Percentiles rank a stretch among this genome's conserved stretches.
These are phyloP conservation scores for Panaeolus papilionaceus DNA, from an alignment of 768 basidiomycete genomes.

Conservation along the genomic window DNA sequence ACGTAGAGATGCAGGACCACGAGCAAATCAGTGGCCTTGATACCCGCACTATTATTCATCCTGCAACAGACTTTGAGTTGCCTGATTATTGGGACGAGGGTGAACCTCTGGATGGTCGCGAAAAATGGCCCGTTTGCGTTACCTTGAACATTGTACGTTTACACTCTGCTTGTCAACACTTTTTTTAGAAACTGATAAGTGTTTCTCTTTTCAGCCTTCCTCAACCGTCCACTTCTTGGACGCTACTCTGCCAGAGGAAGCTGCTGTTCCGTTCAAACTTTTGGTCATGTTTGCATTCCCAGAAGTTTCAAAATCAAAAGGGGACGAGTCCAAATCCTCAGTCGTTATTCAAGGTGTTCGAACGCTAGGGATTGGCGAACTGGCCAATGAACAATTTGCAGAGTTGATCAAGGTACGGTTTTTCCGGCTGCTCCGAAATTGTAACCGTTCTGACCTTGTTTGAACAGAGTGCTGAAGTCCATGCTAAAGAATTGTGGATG, in stretches of 20 bases:
- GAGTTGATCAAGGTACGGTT: constrained; percentile 59
- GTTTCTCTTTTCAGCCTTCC: constrained; percentile 48
- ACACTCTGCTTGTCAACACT: not conserved
- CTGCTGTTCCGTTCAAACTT: constrained; percentile 65
- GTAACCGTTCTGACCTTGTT: not conserved
- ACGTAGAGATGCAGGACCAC: constrained; percentile 59
- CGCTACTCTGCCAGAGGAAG: constrained; percentile 74
- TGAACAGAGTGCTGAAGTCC: constrained; percentile 24
- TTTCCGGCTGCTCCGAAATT: not conserved
- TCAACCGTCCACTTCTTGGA: constrained; percentile 70
- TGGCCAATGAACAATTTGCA: constrained; percentile 53
- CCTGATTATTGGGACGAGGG: constrained; percentile 91
- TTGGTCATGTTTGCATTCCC: constrained; percentile 71
- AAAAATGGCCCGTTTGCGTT: constrained; percentile 76
- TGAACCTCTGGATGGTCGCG: constrained; percentile 62
- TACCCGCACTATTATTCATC: constrained; percentile 49
- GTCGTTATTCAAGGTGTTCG: constrained; percentile 66
- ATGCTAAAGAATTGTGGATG: constrained; percentile 22
- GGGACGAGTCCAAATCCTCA: constrained; percentile 22
- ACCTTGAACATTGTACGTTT: constrained; percentile 77
- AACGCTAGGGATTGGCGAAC: constrained; percentile 66
- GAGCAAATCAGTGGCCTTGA: constrained; percentile 60
- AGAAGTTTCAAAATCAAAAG: constrained; percentile 24
- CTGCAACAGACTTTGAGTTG: constrained; percentile 83
- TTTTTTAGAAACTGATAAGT: not conserved